phyloP scores from a whole-genome alignment of 2,329 filamentous ascomycete species.

The Penicillium oxalicum region DNA sequence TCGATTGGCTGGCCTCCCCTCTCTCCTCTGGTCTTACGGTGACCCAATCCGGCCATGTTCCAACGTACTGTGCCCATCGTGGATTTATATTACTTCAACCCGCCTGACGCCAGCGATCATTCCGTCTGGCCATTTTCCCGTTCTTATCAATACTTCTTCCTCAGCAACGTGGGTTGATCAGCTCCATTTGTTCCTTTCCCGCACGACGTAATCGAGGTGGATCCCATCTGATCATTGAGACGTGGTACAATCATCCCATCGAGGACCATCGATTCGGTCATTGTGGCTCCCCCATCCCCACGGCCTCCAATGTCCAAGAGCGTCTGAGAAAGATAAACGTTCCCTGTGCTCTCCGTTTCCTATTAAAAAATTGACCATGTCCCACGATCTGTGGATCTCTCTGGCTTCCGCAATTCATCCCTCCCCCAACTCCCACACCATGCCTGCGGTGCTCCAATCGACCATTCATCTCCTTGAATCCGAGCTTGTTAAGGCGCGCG shows the following conservation, averaged over 20 bases:
- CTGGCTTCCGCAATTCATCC: conserved; percentile 34
- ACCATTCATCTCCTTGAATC: conserved; percentile 39
- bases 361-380: conserved; percentile 25
- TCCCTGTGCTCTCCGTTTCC: no score
- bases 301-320: background rate
- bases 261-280: no score
- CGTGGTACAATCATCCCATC: no score
- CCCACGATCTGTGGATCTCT: conserved; percentile 34
- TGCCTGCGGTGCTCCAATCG: conserved; percentile 38
- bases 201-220: no score
- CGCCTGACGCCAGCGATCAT: background rate
- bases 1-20: background rate
- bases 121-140: background rate
- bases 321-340: background rate
- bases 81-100: conserved; percentile 2
- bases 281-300: no score
- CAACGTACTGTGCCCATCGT: background rate
- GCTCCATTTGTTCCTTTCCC: no score
- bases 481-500: conserved; percentile 38
- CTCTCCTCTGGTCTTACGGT: background rate
- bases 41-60: conserved; percentile 6
- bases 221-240: no score
- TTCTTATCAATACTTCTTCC: no score
- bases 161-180: no score
- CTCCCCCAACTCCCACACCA: conserved; percentile 29